Percentiles rank a stretch among this genome's conserved stretches.
Conservation (phyloP, 148 eudicot genomes). For the Fallopia convolvulus region DNA sequence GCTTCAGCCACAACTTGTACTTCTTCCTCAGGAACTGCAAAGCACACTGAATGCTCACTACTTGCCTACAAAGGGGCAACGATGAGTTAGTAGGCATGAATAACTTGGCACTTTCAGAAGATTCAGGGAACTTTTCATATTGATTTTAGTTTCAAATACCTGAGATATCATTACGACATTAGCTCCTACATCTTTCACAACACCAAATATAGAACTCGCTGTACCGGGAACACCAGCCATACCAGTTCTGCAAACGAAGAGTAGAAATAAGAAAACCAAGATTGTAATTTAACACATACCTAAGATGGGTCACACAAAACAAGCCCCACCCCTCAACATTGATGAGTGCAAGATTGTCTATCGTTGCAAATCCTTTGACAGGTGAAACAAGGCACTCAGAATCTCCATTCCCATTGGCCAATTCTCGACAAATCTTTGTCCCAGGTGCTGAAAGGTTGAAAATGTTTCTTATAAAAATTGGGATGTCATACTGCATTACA, state of each 20-base stretch:
- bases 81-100: slow-evolving; percentile 12
- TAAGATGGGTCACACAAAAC: neutral
- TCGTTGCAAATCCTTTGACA: slow-evolving; percentile 98
- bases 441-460: slow-evolving; percentile 91
- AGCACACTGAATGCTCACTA: slow-evolving; percentile 98
- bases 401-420: slow-evolving; percentile 38
- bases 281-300: neutral
- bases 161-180: slow-evolving; percentile 98
- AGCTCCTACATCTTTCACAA: slow-evolving; percentile 95
- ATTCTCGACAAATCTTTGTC: slow-evolving; percentile 69
- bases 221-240: slow-evolving; percentile 99
- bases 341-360: slow-evolving; percentile 88
- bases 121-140: neutral
- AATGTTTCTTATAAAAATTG: slow-evolving; percentile 93
- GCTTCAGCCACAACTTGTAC: slow-evolving; percentile 87
- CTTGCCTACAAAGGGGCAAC: slow-evolving; percentile 63
- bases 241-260: slow-evolving; percentile 60
- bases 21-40: slow-evolving; percentile 97
- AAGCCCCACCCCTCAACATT: slow-evolving; percentile 92
- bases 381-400: slow-evolving; percentile 42
- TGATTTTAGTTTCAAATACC: slow-evolving; percentile 25
- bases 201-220: slow-evolving; percentile 80
- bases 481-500: slow-evolving; percentile 86
- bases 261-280: neutral
- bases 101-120: neutral